phyloP scores from a whole-genome alignment of 2,329 filamentous ascomycete genomes.

The Alternaria conjuncta region DNA sequence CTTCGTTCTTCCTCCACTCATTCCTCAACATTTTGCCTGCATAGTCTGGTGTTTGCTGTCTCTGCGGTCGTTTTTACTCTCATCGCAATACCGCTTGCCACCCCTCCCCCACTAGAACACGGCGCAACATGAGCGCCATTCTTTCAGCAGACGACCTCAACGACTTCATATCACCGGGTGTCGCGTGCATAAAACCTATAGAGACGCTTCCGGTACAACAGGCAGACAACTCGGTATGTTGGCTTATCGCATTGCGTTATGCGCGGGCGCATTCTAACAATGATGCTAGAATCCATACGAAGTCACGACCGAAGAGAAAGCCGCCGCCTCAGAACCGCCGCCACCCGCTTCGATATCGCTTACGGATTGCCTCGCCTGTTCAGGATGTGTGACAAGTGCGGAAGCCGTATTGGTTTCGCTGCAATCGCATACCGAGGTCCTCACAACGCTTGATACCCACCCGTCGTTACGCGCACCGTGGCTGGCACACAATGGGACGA shows the following conservation, averaged over 20 bases:
- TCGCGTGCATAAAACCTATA: constrained; percentile 97
- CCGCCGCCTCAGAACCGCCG: constrained; percentile 61
- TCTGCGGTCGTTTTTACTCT: not conserved
- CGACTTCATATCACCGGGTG: constrained; percentile 97
- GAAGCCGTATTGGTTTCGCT: constrained; percentile 96
- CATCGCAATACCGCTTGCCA: constrained; percentile 14
- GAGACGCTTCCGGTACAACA: constrained; percentile 78
- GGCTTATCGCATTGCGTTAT: constrained; percentile 5
- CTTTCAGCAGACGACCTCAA: constrained; percentile 96
- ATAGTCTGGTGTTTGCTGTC: not conserved
- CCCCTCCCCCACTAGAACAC: constrained; percentile 14
- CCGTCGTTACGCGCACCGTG: constrained; percentile 51
- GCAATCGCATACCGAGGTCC: constrained; percentile 91
- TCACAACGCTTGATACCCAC: constrained; percentile 76
- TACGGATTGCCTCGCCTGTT: constrained; percentile 96
- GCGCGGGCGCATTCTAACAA: constrained; percentile 34
- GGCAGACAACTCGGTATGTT: constrained; percentile 53
- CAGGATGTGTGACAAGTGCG: constrained; percentile 95
- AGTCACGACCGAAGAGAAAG: constrained; percentile 90
- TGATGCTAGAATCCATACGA: constrained; percentile 68
- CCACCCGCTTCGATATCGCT: constrained; percentile 90
- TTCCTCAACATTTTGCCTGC: not conserved
- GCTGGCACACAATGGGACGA: constrained; percentile 37
- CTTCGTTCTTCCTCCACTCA: not conserved
- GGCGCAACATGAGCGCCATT: constrained; percentile 83